Base-by-base conservation (phyloP, 2,329 filamentous ascomycete species). In the Diaporthe sp. region DNA sequence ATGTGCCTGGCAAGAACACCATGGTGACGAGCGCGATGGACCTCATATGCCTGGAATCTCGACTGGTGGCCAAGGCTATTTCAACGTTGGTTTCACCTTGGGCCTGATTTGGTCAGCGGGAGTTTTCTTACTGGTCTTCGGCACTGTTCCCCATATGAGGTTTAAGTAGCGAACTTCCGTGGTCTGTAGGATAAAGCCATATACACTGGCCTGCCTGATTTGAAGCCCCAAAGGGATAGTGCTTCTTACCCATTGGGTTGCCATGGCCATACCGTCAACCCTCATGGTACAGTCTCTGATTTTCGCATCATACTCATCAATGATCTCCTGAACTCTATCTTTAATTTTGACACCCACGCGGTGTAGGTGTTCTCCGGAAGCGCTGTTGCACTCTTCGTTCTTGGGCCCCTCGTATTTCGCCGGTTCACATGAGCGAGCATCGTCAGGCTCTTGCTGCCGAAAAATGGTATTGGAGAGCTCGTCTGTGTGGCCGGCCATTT, bases 241-340 rank as follows among this genome's bases (percentile, higher is more conserved):
- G 22, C 39, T 13, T 60, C 78, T 53, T 78, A 83, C 83, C 82
- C 80, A 83, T 80, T 84, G 82, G 3, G 81, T 84, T 19, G 82
- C 79, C 79, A 84, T 82, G 9, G 79, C 78, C 81, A 84, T 83
- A 3, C 81, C 82, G 19, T 84, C 82, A 1, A 84, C 60, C n/a
- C 81, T 77, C 81, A 84, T 83, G 0, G 79, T 79, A 44, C 81
- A 84, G 9, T 83, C 81, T 46, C 80, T 74, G 4, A 82, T 81
- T 61, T 80, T 82, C 1, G 82, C 80, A 1, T 82, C 80, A 34
- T 82, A 83, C 61, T 84, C 82, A 25, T 81, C 78, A 1, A 79
- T 78, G 17, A 83, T 81, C 0, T 68, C 71, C 15, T 73, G 46
- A 15, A 82, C 68, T 17, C 79, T 77, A 25, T 76, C 74, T 8